Base-by-base conservation (phyloP, 345 rosid species). In the Nephelium lappaceum region DNA sequence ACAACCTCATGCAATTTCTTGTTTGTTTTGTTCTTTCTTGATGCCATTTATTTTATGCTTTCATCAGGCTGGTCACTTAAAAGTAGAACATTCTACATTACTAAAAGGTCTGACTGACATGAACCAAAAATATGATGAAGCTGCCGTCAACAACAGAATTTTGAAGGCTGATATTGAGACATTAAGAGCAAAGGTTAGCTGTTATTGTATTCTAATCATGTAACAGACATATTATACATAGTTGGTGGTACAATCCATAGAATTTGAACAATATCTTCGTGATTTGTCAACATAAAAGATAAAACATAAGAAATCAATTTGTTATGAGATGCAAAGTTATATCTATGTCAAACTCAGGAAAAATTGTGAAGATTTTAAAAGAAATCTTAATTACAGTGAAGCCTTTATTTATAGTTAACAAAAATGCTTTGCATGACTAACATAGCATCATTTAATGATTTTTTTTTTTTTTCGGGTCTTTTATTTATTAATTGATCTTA, bases 111-210 rank as follows among this genome's bases (percentile, higher is more conserved):
- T 86, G 67, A 89, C 93, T 57, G 93, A 85, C 78, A 63, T 91
- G 86, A 93, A 92, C 82, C 91, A 92, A 31, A 91, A 94, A 82
- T 90, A 86, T 47, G 98, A 93, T 76, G 92, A 84, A 39, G 92
- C 98, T 80, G 85, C 94, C 49, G 91, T 93, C 85, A 92, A 91
- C 72, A 89, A 97, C 61, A 92, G 98, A 88, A 92, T 97, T 84
- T 86, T 94, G 86, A 97, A 90, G 85, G 99, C 98, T 77, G 94
- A 94, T 77, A 94, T 97, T 51, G 99, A 97, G 87, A 91, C 98
- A 6, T 73, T 94, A 77, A 87, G 98, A 85, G 90, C 98, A 67
- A 94, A 94, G 93, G 99, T 92, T 81, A 64, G 77, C 47, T 68
- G 16, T 62, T 61, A 25, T 7, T 4, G 69, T 57, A 19, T 31